These are phyloP conservation scores for Thinopyrum obtusiflorum DNA, from an alignment of 202 grass and related monocot species.

Conservation along the genomic window DNA sequence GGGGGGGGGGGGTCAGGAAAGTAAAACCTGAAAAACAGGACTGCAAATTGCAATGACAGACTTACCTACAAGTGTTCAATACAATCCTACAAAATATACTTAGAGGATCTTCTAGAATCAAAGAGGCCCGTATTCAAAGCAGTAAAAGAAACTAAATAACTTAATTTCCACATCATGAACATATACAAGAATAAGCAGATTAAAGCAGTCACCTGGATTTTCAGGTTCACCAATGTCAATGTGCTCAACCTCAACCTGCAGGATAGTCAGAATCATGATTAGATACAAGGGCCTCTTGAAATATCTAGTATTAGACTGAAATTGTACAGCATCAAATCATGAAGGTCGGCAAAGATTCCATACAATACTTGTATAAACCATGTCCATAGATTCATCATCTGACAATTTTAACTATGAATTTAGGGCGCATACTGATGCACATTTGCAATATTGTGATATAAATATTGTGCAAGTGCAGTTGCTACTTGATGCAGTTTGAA, in stretches of 20 bases:
- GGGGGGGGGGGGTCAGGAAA: too few relatives aligned
- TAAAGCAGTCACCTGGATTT: conserved; percentile 57
- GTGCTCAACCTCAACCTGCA: conserved; percentile 83
- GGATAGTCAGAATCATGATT: conserved; percentile 10
- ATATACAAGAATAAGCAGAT: background rate
- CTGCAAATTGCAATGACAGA: background rate
- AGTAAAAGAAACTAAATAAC: conserved; percentile 11
- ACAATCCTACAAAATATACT: background rate
- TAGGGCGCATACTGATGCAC: background rate
- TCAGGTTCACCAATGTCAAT: conserved; percentile 91
- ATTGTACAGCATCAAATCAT: conserved; percentile 5
- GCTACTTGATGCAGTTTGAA: background rate
- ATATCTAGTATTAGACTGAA: conserved; percentile 14
- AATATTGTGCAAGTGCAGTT: background rate
- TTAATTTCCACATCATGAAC: conserved; percentile 1
- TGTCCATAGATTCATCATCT: background rate
- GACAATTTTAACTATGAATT: conserved; percentile 1
- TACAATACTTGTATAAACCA: background rate
- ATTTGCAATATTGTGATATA: conserved; percentile 2
- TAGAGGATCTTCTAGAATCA: background rate
- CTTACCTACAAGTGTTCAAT: background rate
- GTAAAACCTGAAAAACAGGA: background rate
- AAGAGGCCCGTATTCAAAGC: background rate
- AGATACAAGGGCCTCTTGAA: background rate
- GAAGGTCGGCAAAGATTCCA: background rate